Percentiles rank a stretch among this genome's conserved stretches.
Evolutionary conservation across 257 asterid genomes (phyloP).

Genomic region (Solanum corneliomulleri): DNA sequence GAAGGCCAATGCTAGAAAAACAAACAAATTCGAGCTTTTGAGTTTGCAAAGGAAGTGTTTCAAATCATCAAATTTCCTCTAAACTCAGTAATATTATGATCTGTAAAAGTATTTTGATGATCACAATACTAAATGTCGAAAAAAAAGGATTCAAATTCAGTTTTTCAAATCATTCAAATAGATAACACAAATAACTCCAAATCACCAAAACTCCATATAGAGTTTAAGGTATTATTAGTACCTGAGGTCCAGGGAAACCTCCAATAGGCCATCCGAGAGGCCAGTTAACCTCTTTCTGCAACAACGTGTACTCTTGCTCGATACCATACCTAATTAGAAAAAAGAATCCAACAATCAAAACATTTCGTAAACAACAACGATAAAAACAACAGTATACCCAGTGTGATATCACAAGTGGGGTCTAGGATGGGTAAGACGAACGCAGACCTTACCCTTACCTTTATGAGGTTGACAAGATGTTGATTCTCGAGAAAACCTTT

Average conservation of each 20-base stretch:
- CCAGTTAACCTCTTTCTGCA: slow-evolving; percentile 76
- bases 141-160: background rate
- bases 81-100: background rate
- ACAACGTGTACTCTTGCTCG: slow-evolving; percentile 88
- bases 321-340: slow-evolving; percentile 59
- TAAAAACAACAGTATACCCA: background rate
- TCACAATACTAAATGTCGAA: background rate
- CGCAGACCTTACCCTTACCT: background rate
- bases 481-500: background rate
- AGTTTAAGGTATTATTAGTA: background rate
- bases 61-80: background rate
- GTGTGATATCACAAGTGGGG: background rate
- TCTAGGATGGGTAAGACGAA: background rate
- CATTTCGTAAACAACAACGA: background rate
- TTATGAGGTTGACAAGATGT: background rate
- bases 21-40: background rate
- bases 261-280: slow-evolving; percentile 97
- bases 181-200: background rate
- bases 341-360: background rate
- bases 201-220: background rate
- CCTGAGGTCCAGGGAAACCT: slow-evolving; percentile 99
- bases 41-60: background rate
- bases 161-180: background rate
- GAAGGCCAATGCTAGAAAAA: background rate
- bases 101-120: background rate